Percentiles rank a stretch among this genome's conserved stretches.
phyloP scores from a whole-genome alignment of 805 yeast species.

The Metschnikowia matae region DNA sequence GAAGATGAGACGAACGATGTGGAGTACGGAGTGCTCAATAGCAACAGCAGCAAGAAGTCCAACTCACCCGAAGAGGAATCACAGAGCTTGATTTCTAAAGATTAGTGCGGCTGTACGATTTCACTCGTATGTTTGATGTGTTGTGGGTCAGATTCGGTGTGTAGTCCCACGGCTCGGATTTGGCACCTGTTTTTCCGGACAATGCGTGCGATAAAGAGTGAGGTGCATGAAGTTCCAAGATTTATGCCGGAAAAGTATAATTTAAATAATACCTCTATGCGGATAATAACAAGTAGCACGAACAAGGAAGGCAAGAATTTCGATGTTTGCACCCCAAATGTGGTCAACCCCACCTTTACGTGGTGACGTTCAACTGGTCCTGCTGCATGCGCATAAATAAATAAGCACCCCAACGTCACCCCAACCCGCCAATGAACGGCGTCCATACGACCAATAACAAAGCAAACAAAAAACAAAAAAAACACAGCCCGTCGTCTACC shows the following conservation, averaged over 20 bases:
- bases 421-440: too few relatives aligned
- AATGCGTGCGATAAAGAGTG: neutral
- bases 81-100: slow-evolving; percentile 15
- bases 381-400: too few relatives aligned
- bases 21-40: slow-evolving; percentile 14
- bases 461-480: too few relatives aligned
- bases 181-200: neutral
- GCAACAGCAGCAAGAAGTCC: slow-evolving; percentile 7
- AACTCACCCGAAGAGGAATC: slow-evolving; percentile 15
- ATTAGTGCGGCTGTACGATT: neutral
- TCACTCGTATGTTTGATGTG: neutral
- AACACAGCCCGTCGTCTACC: too few relatives aligned
- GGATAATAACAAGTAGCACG: neutral
- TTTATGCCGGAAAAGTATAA: neutral
- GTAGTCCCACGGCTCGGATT: neutral
- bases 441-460: too few relatives aligned
- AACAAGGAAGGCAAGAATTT: too few relatives aligned
- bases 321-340: too few relatives aligned
- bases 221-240: neutral
- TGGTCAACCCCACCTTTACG: too few relatives aligned
- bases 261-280: neutral
- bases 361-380: too few relatives aligned
- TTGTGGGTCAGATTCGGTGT: neutral
- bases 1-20: slow-evolving; percentile 35
- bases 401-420: too few relatives aligned